A percentile compares a stretch with the other conserved stretches of the same genome.
Evolutionary conservation across 169 alveolate species (phyloP).

Genomic region (Cryptosporidium canis): DNA sequence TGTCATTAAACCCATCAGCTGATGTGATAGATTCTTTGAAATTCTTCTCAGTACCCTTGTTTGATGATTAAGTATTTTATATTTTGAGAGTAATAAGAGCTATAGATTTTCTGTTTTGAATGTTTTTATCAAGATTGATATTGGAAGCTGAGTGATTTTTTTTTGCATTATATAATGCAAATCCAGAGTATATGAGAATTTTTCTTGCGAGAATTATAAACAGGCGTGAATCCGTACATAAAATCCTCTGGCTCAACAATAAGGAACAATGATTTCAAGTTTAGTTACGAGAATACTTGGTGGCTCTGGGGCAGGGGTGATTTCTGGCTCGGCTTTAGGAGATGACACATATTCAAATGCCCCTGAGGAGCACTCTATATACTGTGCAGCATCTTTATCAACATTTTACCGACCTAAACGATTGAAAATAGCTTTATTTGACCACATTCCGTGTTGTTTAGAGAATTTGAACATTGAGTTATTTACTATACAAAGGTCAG

Average conservation of each 20-base stretch:
- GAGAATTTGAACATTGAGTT: conserved; percentile 35
- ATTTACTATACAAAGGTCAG: conserved; percentile 41
- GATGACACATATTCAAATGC: conserved; percentile 10
- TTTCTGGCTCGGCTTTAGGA: not conserved
- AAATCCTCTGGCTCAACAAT: not conserved
- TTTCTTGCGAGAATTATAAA: not conserved
- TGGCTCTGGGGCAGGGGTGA: conserved; percentile 8
- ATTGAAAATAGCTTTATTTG: conserved; percentile 50
- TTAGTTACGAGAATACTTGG: conserved; percentile 32
- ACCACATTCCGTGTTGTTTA: conserved; percentile 41
- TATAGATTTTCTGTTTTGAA: not conserved
- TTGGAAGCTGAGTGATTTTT: not conserved
- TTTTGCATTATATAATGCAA: not conserved
- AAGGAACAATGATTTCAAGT: conserved; percentile 25
- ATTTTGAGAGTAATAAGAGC: not conserved
- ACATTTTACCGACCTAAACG: conserved; percentile 66
- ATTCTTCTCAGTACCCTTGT: not conserved
- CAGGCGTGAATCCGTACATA: not conserved
- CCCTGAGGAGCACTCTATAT: conserved; percentile 41
- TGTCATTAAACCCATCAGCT: too few species aligned
- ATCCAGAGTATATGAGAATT: not conserved
- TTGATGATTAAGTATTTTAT: not conserved
- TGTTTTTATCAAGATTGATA: not conserved
- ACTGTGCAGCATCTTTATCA: conserved; percentile 39
- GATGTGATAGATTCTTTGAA: too few species aligned